These are phyloP conservation scores for Pyrenopolyporus hunteri DNA, from an alignment of 495 filamentous ascomycete species.

Conservation along the genomic window DNA sequence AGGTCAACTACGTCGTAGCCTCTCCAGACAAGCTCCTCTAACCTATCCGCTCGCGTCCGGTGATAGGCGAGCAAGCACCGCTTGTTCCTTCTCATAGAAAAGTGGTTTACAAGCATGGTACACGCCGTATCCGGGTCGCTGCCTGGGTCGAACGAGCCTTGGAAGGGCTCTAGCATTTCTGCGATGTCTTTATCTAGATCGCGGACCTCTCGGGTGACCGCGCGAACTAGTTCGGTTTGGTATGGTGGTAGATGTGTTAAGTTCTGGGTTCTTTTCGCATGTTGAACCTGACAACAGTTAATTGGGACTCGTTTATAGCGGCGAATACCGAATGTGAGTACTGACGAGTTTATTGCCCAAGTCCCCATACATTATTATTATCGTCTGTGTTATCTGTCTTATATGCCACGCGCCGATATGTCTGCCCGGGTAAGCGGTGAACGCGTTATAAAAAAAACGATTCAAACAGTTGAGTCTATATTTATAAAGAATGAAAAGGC, in stretches of 20 bases:
- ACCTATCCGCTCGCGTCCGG: constrained; percentile 82
- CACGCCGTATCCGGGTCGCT: constrained; percentile 84
- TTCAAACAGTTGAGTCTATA: not conserved
- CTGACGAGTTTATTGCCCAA: constrained; percentile 75
- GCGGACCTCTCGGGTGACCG: constrained; percentile 87
- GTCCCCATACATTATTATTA: constrained; percentile 83
- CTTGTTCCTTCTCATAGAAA: constrained; percentile 96
- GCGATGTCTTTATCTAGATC: constrained; percentile 92
- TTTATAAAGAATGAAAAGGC: constrained; percentile 7
- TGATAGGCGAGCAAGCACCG: constrained; percentile 96
- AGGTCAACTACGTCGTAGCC: constrained; percentile 76
- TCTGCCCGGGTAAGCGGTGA: not conserved
- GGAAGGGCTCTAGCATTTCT: constrained; percentile 78
- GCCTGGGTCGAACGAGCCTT: constrained; percentile 83
- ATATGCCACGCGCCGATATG: too few relatives aligned
- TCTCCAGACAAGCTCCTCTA: constrained; percentile 93
- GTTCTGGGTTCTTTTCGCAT: constrained; percentile 94
- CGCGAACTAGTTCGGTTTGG: constrained; percentile 88
- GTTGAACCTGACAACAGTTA: constrained; percentile 71
- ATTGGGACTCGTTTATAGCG: constrained; percentile 23
- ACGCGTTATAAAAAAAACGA: not conserved
- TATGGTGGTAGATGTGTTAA: constrained; percentile 89
- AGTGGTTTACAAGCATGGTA: constrained; percentile 87
- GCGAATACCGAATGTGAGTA: not conserved
- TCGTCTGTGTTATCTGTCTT: too few relatives aligned